These are phyloP conservation scores for Yamagishiella unicocca DNA, from an alignment of 139 green algal genomes.

Conservation along the genomic window DNA sequence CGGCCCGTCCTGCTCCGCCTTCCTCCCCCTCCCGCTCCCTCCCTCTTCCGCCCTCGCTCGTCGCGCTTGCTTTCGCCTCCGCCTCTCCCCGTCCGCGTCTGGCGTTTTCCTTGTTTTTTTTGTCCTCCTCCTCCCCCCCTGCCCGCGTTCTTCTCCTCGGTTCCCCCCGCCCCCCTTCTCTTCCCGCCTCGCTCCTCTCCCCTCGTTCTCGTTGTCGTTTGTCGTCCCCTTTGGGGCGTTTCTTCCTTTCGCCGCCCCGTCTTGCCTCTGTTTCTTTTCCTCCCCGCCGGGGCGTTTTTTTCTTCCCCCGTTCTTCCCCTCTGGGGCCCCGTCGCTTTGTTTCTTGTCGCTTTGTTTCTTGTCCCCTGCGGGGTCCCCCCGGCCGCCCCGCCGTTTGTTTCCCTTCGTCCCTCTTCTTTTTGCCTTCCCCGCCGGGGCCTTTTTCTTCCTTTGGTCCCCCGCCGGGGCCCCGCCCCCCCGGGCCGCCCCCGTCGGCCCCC, in stretches of 20 bases:
- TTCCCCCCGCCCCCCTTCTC: not conserved
- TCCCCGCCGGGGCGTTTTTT: too few relatives aligned
- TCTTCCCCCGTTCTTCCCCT: not conserved
- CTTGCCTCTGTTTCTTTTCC: not conserved
- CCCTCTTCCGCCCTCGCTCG: not conserved
- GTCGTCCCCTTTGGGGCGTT: not conserved
- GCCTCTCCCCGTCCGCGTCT: not conserved
- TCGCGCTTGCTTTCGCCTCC: not conserved
- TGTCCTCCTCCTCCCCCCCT: not conserved
- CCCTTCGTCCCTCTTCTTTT: too few relatives aligned
- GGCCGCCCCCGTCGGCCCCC: too few relatives aligned
- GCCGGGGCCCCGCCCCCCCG: too few relatives aligned
- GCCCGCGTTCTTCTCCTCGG: not conserved
- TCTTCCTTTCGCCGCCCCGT: too few relatives aligned
- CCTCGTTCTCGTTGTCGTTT: not conserved
- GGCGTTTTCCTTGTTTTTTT: not conserved
- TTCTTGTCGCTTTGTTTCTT: not conserved
- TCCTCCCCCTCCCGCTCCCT: not conserved
- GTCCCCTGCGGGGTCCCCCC: not conserved
- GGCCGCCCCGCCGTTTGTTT: too few relatives aligned
- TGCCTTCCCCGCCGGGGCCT: too few relatives aligned
- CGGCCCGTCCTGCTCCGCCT: not conserved
- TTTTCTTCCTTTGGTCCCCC: too few relatives aligned
- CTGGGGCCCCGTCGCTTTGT: too few relatives aligned
- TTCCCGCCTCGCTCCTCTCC: not conserved